Percentiles rank a stretch among this genome's conserved stretches.
These are phyloP conservation scores for Vanrija sp. DNA, from an alignment of 1,284 basidiomycete genomes.

Conservation along the genomic window DNA sequence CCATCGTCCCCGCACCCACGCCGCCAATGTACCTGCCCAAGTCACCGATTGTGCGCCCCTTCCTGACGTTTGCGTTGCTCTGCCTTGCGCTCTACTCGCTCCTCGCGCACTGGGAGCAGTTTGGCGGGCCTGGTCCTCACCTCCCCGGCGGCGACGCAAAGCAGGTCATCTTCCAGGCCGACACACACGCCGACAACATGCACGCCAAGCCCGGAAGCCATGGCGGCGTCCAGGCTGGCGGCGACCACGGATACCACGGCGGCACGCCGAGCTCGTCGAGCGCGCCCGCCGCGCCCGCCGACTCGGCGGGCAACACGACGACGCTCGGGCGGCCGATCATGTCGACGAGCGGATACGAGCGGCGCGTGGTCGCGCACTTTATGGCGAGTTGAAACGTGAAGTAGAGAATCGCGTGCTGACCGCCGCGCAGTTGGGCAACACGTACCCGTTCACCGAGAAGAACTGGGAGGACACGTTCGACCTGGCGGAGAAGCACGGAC, in stretches of 20 bases:
- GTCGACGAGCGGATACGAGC: neutral
- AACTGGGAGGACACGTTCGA: constrained; percentile 44
- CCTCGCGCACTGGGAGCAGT: constrained; percentile 19
- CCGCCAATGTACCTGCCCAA: neutral
- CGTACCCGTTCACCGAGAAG: constrained; percentile 40
- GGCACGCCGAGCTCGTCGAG: no score
- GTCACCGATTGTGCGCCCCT: constrained; percentile 11
- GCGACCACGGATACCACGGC: no score
- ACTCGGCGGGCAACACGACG: no score
- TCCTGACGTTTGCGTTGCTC: constrained; percentile 11
- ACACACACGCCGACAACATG: neutral
- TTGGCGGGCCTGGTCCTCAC: constrained; percentile 1
- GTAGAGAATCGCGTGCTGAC: neutral
- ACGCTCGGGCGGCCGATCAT: no score
- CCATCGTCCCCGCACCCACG: no score
- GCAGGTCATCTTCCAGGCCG: neutral
- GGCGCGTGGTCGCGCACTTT: constrained; percentile 47
- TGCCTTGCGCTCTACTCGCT: constrained; percentile 11
- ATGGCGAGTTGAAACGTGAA: constrained; percentile 34
- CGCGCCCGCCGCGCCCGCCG: no score
- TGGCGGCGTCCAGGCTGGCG: no score
- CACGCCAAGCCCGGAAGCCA: no score
- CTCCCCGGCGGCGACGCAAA: neutral
- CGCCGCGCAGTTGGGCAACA: constrained; percentile 45
- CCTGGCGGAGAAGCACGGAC: constrained; percentile 35